Percentiles rank a stretch among this genome's conserved stretches.
phyloP scores from a whole-genome alignment of 2,329 filamentous ascomycete genomes.

The Talaromyces atroroseus region DNA sequence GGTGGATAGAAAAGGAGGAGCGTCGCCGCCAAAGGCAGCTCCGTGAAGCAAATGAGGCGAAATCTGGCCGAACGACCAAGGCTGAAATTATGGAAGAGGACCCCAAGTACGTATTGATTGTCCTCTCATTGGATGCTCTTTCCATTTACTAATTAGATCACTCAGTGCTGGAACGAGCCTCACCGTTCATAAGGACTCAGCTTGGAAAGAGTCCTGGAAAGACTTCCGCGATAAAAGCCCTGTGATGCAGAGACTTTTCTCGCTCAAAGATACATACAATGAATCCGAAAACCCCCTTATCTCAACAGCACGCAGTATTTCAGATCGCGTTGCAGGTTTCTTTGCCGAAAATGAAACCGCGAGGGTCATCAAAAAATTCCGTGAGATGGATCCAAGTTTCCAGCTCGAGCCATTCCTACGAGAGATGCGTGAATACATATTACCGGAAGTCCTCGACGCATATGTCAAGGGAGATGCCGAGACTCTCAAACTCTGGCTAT shows the following conservation, averaged over 20 bases:
- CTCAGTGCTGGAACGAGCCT: conserved; percentile 84
- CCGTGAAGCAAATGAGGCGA: conserved; percentile 59
- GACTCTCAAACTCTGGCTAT: conserved; percentile 90
- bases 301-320: conserved; percentile 86
- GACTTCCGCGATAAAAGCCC: conserved; percentile 89
- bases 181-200: conserved; percentile 92
- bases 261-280: conserved; percentile 79
- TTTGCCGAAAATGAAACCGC: conserved; percentile 98
- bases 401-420: conserved; percentile 91
- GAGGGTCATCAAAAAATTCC: conserved; percentile 95
- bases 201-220: conserved; percentile 97
- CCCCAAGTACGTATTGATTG: conserved; percentile 63
- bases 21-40: conserved; percentile 71
- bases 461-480: conserved; percentile 95
- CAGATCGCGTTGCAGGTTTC: conserved; percentile 87
- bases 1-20: conserved; percentile 96
- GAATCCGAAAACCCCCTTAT: conserved; percentile 97
- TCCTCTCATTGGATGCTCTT: conserved; percentile 12
- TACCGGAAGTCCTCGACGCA: conserved; percentile 93
- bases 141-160: conserved; percentile 24
- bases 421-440: conserved; percentile 94
- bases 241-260: conserved; percentile 81
- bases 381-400: conserved; percentile 90
- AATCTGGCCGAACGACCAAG: conserved; percentile 43
- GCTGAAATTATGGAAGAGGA: conserved; percentile 70